Conservation (phyloP, 169 alveolate genomes). For the Eimeria praecox region DNA sequence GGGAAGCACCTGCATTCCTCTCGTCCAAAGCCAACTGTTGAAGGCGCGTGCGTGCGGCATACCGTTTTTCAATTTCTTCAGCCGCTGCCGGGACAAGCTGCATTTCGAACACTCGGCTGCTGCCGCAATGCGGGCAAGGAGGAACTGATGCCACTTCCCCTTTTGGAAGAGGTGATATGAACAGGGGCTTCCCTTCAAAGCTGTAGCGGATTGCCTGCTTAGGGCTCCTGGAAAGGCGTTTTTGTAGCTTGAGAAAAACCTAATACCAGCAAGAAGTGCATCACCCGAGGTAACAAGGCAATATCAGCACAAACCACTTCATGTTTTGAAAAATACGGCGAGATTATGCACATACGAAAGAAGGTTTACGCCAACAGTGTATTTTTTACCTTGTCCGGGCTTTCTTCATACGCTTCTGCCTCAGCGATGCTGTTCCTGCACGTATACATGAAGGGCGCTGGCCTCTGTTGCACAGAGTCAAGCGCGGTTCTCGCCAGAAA, state of each 20-base stretch:
- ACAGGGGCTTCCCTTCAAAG: conserved; percentile 83
- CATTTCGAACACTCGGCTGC: conserved; percentile 81
- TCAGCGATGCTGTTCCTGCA: conserved; percentile 44
- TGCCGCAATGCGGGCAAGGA: conserved; percentile 77
- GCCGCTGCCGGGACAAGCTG: conserved; percentile 81
- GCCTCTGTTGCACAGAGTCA: not conserved
- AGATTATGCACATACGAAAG: not conserved
- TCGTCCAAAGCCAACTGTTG: not conserved
- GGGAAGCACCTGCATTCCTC: not conserved
- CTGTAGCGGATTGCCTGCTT: conserved; percentile 81
- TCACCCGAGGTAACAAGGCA: not conserved
- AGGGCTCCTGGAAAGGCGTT: conserved; percentile 75
- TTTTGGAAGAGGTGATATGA: conserved; percentile 6
- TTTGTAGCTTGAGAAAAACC: conserved; percentile 81
- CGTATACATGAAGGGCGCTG: not conserved
- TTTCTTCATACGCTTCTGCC: conserved; percentile 64
- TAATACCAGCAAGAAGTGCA: not conserved
- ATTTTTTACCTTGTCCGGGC: conserved; percentile 50
- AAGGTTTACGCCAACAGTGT: not conserved
- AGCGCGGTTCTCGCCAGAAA: not conserved
- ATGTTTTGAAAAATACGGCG: not conserved
- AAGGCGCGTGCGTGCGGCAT: not conserved
- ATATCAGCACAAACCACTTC: not conserved
- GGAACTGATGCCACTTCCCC: not conserved
- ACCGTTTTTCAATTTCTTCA: conserved; percentile 63